Evolutionary conservation across 2,329 filamentous ascomycete species (phyloP), one percentile per base, ranked within the genome.

Genomic region (Scytalidium lignicola): DNA sequence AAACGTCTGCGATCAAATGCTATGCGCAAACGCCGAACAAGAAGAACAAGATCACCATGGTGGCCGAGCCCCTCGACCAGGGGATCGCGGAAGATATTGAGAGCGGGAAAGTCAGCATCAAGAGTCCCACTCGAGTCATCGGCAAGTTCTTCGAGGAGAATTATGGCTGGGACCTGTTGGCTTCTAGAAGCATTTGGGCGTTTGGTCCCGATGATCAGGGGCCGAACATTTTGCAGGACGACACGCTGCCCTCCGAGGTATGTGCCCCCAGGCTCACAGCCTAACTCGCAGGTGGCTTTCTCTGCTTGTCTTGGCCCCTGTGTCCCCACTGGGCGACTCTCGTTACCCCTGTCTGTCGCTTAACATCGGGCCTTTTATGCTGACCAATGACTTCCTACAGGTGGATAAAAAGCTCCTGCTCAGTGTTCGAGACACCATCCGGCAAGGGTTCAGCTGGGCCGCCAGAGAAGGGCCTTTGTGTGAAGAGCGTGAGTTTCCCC

Each of bases 41-140:
- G 73, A 96, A 96, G 75, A 99, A 99, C 74, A 96, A 95, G 68
- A 87, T 99, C 62, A 97, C 93, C 29, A 96, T 99, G 89, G 88
- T 97, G 50, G 93, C 93, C 3, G 93, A 99, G 67, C 92, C 93
- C 28, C 74, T 99, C 13, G 93, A 99, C 58, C 88, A 95, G 60
- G 93, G 93, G 15, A 95, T 99, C 54, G 90, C 92, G 4, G 85
- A 88, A 61, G 93, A 99, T 61, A 97, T 99, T 55, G 93, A 99
- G 71, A 83, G 81, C 43, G 91, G 92, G 21, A 85, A 81, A 48
- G 91, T 99, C 60, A 90, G 82, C 62, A 96, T 99, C 71, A 89
- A 87, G 55, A 92, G 97, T 59, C 91, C 93, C 2, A 87, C 93
- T 41, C 85, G 91, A 49, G 91, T 92, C 65, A 93, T 95, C 40